Percentiles rank a stretch among this genome's conserved stretches.
phyloP scores from a whole-genome alignment of 306 rosid species.

The Glycine soja region DNA sequence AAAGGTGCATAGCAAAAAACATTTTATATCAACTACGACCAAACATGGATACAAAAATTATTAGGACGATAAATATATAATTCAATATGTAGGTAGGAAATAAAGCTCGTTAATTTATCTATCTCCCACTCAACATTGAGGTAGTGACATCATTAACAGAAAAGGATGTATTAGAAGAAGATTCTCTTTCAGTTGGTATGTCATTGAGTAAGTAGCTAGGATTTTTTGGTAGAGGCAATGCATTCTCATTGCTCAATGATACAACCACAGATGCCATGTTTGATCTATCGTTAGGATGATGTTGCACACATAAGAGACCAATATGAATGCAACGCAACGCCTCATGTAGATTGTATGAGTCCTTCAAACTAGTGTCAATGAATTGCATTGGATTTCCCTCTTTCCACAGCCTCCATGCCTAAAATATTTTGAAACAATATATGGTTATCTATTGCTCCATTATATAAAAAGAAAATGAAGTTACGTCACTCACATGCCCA shows the following conservation, averaged over 20 bases:
- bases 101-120: background rate
- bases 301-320: constrained; percentile 24
- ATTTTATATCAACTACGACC: background rate
- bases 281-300: constrained; percentile 15
- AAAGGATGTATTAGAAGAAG: background rate
- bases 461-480: background rate
- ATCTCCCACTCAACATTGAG: background rate
- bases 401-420: no score
- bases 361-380: no score
- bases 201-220: background rate
- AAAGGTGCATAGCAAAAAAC: background rate
- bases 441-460: background rate
- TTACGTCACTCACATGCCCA: constrained; percentile 13
- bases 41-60: background rate
- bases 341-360: no score
- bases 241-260: background rate
- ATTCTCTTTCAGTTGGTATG: background rate
- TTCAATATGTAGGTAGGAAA: background rate
- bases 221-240: background rate
- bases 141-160: background rate
- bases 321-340: no score
- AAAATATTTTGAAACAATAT: background rate
- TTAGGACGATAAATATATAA: background rate
- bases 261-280: background rate
- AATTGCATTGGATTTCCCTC: no score